Base-by-base conservation (phyloP, 306 rosid species). In the Cucurbita pepo region DNA sequence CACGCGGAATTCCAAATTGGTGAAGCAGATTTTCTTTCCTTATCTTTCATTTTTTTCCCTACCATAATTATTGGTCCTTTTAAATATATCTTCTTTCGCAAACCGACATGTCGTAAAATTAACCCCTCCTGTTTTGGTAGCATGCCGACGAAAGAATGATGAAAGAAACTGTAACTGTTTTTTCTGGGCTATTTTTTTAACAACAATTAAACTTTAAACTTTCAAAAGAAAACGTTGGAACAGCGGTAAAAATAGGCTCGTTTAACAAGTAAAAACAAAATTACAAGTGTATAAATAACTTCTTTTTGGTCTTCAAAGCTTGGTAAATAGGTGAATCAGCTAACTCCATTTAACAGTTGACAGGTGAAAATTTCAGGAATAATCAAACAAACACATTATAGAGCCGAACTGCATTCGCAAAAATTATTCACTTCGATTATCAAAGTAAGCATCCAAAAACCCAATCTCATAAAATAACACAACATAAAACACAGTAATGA, bases 391-490 rank as follows among this genome's bases (percentile, higher is more conserved):
- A 18, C 11, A 18, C 34, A 40, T 43, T 43, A 64, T 43, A 19
- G 30, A 65, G 52, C 0, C 22, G 18, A 41, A 18, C 5, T 41
- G 38, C 12, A 48, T 48, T 22, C 4, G 58, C 56, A 48, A 69
- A 69, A 25, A 69, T 48, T 30, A 69, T 48, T 69, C 44, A 48
- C 58, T 69, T 69, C 25, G 73, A 69, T 69, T 30, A 47, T 69
- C 44, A 69, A 67, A 69, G 57, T 48, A 48, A 47, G 57, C 58
- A 69, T 6, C 54, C 54, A 69, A 69, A 69, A 69, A 47, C 73
- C 73, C 73, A 48, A 48, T 69, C 14, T 69, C 58, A 69, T 69
- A 69, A 69, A 69, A 69, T 69, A 48, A 50, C 73, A 69, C 73
- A 69, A 30, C 73, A 69, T 69, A 69, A 69, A 25, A 30, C 73